These are phyloP conservation scores for Candida buenavistaensis DNA, from an alignment of 1,139 yeast genomes.

Conservation along the genomic window DNA sequence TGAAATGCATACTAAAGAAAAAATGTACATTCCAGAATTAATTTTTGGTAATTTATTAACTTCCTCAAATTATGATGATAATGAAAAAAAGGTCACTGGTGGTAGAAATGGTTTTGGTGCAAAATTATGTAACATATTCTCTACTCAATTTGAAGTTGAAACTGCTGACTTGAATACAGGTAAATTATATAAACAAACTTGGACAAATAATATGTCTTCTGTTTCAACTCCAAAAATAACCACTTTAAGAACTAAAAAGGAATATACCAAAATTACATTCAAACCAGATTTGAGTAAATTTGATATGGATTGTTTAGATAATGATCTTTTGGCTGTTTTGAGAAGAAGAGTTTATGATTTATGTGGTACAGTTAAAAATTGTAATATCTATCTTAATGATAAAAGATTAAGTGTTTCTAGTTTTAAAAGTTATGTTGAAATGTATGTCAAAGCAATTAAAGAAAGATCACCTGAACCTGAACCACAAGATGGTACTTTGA, in stretches of 20 bases:
- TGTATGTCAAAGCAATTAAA: conserved; percentile 75
- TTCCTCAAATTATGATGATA: conserved; percentile 93
- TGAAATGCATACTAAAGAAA: conserved; percentile 89
- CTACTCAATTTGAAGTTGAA: conserved; percentile 82
- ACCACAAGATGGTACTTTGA: conserved; percentile 22
- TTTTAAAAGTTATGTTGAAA: conserved; percentile 85
- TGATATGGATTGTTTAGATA: conserved; percentile 79
- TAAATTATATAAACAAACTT: conserved; percentile 71
- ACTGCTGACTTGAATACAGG: conserved; percentile 77
- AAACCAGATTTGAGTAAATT: conserved; percentile 86
- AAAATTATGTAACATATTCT: conserved; percentile 83
- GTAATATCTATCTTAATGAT: conserved; percentile 79
- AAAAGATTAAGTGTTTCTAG: conserved; percentile 65
- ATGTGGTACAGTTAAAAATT: conserved; percentile 90
- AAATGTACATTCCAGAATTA: conserved; percentile 92
- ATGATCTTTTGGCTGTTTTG: conserved; percentile 78
- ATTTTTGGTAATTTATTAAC: conserved; percentile 95
- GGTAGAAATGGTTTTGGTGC: conserved; percentile 99
- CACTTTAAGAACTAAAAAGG: conserved; percentile 58
- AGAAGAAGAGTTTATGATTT: conserved; percentile 94
- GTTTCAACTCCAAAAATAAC: conserved; percentile 77
- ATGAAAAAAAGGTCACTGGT: conserved; percentile 94
- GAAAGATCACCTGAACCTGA: conserved; percentile 34
- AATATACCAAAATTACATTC: conserved; percentile 86
- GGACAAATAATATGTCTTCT: conserved; percentile 84